Conservation (phyloP, 2,329 filamentous ascomycete genomes). For the Claviceps digitariae region DNA sequence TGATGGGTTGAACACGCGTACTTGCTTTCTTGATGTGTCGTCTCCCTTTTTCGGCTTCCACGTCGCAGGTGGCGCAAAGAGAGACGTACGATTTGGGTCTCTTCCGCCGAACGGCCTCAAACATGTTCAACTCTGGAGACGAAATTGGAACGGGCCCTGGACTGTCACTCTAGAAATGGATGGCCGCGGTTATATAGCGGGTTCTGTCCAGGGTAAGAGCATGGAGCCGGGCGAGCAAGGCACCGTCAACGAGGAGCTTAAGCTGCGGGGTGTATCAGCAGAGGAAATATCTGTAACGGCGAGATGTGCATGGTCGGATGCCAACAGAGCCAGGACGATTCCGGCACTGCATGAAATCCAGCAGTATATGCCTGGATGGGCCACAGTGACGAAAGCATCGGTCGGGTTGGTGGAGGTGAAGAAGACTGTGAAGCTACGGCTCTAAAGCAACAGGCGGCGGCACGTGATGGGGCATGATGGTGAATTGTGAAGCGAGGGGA, state of each 20-base stretch:
- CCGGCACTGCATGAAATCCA: conserved; percentile 72
- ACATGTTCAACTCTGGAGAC: conserved; percentile 67
- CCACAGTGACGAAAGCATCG: conserved; percentile 57
- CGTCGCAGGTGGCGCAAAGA: conserved; percentile 45
- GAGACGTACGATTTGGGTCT: conserved; percentile 51
- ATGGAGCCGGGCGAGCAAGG: not conserved
- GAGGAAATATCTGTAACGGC: conserved; percentile 46
- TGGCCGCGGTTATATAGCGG: conserved; percentile 3
- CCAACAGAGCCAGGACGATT: conserved; percentile 56
- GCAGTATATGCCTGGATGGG: conserved; percentile 69
- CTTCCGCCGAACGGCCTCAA: conserved; percentile 49
- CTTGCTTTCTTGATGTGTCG: conserved; percentile 62
- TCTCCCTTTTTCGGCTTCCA: conserved; percentile 50
- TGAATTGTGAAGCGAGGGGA: not conserved
- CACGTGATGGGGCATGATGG: not conserved
- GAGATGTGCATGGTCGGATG: conserved; percentile 79
- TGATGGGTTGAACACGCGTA: conserved; percentile 60
- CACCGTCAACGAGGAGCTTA: conserved; percentile 8
- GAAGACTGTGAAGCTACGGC: conserved; percentile 46
- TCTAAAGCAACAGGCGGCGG: conserved; percentile 14
- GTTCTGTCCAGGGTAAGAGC: not conserved
- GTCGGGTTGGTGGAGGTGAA: conserved; percentile 74
- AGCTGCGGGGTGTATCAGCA: conserved; percentile 5
- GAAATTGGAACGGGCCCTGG: conserved; percentile 68
- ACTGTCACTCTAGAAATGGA: conserved; percentile 33